Evolutionary conservation across 106 monocot species (phyloP), one percentile per base, ranked within the genome.

Genomic region (Triglochin maritima): DNA sequence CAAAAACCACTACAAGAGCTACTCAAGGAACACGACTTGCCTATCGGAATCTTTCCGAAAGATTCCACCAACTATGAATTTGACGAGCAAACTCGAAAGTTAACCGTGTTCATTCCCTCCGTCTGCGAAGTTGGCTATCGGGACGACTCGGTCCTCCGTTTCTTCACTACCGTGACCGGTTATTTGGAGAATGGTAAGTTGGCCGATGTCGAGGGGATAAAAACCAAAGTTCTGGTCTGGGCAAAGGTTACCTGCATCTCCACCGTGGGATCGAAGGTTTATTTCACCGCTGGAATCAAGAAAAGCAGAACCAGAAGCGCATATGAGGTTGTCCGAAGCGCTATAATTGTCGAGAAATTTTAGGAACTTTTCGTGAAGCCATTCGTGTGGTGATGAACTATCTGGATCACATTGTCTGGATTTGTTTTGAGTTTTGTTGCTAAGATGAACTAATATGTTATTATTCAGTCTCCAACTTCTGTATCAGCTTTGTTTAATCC

Each of bases 1-100:
- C 94, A 94, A 79, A 94, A 89, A 55, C 77, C 94, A 42, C 73
- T 94, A 57, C 83, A 89, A 3, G 94, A 94, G 5, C 82, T 94
- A 8, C 75, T 94, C 9, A 60, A 59, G 63, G 94, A 89, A 56
- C 81, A 85, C 56, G 87, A 94, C 59, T 10, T 94, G 69, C 94
- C 94, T 2, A 71, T 68, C 9, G 94, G 94, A 48, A 71, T 94
- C 59, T 94, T 94, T 70, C 94, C 94, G 7, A 50, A 12, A 7
- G 66, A 74, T 9, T 65, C 73, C 65, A 74, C 73, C 0, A 57
- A 74, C 58, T 74, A 74, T 15, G 73, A 66, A 47, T 66, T 74
- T 58, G 29, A 74, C 15, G 66, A 66, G 43, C 58, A 65, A 29
- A 89, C 89, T 0, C 60, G 60, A 60, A 94, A 83, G 69, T 77